Evolutionary conservation across 164 flowering plant genomes (phyloP), one percentile per base, ranked within the genome.

Genomic region (Vitis cinerea): DNA sequence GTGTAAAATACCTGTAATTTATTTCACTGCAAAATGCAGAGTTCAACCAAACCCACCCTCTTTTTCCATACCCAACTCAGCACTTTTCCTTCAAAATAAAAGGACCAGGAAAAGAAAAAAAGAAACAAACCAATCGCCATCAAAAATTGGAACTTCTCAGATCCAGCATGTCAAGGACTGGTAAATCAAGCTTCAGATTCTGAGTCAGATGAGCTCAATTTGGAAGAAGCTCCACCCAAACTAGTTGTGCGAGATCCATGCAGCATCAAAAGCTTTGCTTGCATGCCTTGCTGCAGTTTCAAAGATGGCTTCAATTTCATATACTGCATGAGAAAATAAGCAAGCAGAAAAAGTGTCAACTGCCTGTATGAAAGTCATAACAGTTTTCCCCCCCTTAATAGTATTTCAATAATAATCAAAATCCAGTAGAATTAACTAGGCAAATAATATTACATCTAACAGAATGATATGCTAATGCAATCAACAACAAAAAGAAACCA

Each of bases 21-120:
- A 84, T 81, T 86, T 80, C 82, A 80, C 69, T 84, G 81, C 78
- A 75, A 69, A 73, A 71, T 67, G 67, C 74, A 75, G 71, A 54
- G 53, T 64, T 62, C 69, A 68, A 72, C 68, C 50, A 72, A 74
- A 44, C 79, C 64, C 69, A 66, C 59, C 67, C 67, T 61, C 70
- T 59, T 59, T 44, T 65, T 54, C 61, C 61, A 69, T 70, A 29
- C 66, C 79, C 60, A 76, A 69, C 62, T 59, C 66, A 57, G 49
- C 78, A 79, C 63, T 75, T 72, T 72, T 59, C 63, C 59, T 70
- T 67, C 72, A 71, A 75, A 75, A 72, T 49, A 74, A 73, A 67
- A 55, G 11, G 4, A 48, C 14, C n/a, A 31, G 49, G 30, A 10
- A 3, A 8, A 49, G 19, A 10, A 50, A 62, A 63, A 63, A 66